Percentiles rank a stretch among this genome's conserved stretches.
Conservation (phyloP, 106 monocot species). For the Xerophyta viscosa region DNA sequence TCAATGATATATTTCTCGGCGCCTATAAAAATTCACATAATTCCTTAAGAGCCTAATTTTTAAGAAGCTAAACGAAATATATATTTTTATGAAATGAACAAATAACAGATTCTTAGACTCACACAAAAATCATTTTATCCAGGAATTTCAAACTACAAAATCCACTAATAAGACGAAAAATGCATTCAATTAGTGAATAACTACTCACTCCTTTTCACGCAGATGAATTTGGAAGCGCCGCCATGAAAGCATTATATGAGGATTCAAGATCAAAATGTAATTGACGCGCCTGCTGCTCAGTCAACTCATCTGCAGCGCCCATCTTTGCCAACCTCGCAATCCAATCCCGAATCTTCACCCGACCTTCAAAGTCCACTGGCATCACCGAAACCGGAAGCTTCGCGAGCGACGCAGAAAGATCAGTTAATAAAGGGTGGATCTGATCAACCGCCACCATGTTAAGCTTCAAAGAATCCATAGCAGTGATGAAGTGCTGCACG, state of each 20-base stretch:
- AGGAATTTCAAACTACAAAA: no score
- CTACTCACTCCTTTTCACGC: no score
- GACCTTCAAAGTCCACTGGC: constrained; percentile 75
- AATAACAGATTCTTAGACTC: no score
- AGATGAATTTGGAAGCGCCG: no score
- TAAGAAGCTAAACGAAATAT: no score
- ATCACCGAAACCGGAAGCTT: constrained; percentile 55
- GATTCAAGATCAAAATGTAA: constrained; percentile 85
- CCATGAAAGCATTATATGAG: constrained; percentile 82
- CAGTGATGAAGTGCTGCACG: constrained; percentile 82
- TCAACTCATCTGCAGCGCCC: constrained; percentile 87
- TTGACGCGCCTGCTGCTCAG: constrained; percentile 84
- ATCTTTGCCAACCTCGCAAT: constrained; percentile 71
- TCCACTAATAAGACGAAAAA: no score
- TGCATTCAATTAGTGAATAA: no score
- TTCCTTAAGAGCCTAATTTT: no score
- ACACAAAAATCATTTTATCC: no score
- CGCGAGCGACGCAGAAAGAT: constrained; percentile 51
- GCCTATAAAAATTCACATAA: no score
- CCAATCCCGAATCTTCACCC: constrained; percentile 80
- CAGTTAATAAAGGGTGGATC: constrained; percentile 69
- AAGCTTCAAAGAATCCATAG: constrained; percentile 69
- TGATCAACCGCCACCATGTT: constrained; percentile 73
- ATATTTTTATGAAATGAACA: no score
- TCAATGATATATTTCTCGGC: no score